Evolutionary conservation across 179 eudicot genomes (phyloP).

Genomic region (Pouteria campechiana): DNA sequence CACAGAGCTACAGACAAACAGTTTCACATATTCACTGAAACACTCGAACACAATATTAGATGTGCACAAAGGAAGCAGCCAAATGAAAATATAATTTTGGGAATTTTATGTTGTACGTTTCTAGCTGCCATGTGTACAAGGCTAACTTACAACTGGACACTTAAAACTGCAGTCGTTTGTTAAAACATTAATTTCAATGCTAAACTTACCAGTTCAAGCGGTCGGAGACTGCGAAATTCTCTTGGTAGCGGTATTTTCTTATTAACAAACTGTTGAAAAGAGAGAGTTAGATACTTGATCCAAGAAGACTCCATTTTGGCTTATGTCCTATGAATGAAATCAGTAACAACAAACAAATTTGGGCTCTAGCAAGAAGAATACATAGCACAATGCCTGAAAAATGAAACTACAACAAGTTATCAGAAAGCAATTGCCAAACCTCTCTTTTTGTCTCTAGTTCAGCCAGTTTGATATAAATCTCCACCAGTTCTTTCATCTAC

Average conservation of each 20-base stretch:
- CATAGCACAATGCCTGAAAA: not conserved
- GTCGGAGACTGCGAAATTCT: constrained; percentile 80
- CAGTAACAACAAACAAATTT: not conserved
- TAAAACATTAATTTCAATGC: constrained; percentile 2
- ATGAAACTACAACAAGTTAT: not conserved
- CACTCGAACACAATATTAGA: too few relatives aligned
- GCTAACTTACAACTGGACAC: too few relatives aligned
- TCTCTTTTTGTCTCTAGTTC: constrained; percentile 94
- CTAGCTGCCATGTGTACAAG: too few relatives aligned
- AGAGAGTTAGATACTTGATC: constrained; percentile 5
- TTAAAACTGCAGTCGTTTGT: too few relatives aligned
- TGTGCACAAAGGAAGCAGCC: too few relatives aligned
- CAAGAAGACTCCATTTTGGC: not conserved
- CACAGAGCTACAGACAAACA: too few relatives aligned
- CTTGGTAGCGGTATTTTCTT: constrained; percentile 68
- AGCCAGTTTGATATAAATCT: constrained; percentile 91
- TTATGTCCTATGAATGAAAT: not conserved
- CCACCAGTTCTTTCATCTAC: constrained; percentile 98
- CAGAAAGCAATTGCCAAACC: constrained; percentile 23
- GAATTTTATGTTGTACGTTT: too few relatives aligned
- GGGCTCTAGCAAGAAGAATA: not conserved
- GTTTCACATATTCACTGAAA: too few relatives aligned
- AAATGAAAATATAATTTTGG: too few relatives aligned
- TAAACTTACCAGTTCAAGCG: constrained; percentile 83
- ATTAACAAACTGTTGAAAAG: constrained; percentile 70